These are phyloP conservation scores for Pseudoneurospora amorphoporcata DNA, from an alignment of 495 filamentous ascomycete genomes.

Conservation along the genomic window DNA sequence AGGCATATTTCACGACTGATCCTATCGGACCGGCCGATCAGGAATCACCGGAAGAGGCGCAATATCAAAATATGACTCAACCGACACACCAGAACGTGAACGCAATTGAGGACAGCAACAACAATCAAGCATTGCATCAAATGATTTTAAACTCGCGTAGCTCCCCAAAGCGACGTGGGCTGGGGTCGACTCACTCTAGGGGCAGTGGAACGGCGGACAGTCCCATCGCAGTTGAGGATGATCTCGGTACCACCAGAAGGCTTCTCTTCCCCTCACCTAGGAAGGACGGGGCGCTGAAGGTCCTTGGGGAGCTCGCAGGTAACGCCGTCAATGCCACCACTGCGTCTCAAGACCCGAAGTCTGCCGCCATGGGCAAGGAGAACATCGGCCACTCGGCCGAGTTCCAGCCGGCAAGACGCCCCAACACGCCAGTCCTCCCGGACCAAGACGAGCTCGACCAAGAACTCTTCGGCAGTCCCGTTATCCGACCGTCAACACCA, in stretches of 20 bases:
- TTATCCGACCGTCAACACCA: constrained; percentile 51
- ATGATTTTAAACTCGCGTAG: constrained; percentile 22
- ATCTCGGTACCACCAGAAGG: constrained; percentile 60
- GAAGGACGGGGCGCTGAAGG: constrained; percentile 48
- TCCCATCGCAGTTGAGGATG: constrained; percentile 47
- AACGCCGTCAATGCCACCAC: constrained; percentile 44
- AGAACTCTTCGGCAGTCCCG: constrained; percentile 45
- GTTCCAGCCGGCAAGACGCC: constrained; percentile 6
- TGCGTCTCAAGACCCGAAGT: constrained; percentile 24
- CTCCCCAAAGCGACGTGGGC: constrained; percentile 24
- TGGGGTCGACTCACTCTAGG: constrained; percentile 34
- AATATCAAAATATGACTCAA: constrained; percentile 18
- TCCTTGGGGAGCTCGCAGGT: constrained; percentile 45
- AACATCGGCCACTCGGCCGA: constrained; percentile 7
- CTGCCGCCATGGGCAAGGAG: constrained; percentile 32
- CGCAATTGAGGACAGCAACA: constrained; percentile 18
- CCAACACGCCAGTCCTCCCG: constrained; percentile 16
- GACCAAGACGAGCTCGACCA: constrained; percentile 40
- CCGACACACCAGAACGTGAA: constrained; percentile 20
- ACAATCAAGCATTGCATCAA: constrained; percentile 11
- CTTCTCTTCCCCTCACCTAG: constrained; percentile 68
- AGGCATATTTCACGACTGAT: constrained; percentile 38
- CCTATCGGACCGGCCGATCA: constrained; percentile 29
- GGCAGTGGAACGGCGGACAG: constrained; percentile 51
- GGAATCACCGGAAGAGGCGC: constrained; percentile 20